These are phyloP conservation scores for Gossypium arboreum DNA, from an alignment of 345 rosid genomes.

Conservation along the genomic window DNA sequence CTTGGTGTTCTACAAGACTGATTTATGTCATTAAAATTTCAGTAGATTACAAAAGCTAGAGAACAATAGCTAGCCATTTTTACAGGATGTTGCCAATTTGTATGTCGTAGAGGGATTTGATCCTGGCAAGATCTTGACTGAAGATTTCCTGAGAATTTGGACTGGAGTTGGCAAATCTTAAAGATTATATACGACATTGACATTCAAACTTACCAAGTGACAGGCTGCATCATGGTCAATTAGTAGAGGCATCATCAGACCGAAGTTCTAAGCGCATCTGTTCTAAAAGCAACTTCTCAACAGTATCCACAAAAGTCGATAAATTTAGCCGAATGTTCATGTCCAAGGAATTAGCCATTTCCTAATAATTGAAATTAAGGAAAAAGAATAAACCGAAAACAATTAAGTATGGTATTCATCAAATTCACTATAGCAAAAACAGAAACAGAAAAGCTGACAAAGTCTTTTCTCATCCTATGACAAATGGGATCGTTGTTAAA, in stretches of 20 bases:
- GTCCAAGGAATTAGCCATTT: slow-evolving; percentile 44
- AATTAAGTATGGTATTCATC: not conserved
- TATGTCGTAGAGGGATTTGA: not conserved
- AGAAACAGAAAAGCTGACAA: not conserved
- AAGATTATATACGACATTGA: not conserved
- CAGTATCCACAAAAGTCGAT: slow-evolving; percentile 39
- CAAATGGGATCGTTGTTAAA: not conserved
- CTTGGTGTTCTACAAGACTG: not conserved
- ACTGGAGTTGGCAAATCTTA: not conserved
- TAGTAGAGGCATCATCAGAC: slow-evolving; percentile 12
- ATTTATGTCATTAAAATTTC: not conserved
- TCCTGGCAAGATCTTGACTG: not conserved
- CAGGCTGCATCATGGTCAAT: not conserved
- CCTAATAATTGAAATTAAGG: slow-evolving; percentile 29
- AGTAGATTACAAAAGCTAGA: not conserved
- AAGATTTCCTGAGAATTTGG: not conserved
- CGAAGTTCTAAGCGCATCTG: slow-evolving; percentile 32
- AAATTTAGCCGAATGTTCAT: slow-evolving; percentile 31
- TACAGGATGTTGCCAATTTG: not conserved
- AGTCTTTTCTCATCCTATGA: not conserved
- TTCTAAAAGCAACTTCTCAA: slow-evolving; percentile 40
- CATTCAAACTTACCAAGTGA: not conserved
- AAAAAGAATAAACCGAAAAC: not conserved
- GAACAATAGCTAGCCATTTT: not conserved
- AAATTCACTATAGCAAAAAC: not conserved